Base-by-base conservation (phyloP, 805 yeast genomes). In the Saccharomycopsis selenospora region DNA sequence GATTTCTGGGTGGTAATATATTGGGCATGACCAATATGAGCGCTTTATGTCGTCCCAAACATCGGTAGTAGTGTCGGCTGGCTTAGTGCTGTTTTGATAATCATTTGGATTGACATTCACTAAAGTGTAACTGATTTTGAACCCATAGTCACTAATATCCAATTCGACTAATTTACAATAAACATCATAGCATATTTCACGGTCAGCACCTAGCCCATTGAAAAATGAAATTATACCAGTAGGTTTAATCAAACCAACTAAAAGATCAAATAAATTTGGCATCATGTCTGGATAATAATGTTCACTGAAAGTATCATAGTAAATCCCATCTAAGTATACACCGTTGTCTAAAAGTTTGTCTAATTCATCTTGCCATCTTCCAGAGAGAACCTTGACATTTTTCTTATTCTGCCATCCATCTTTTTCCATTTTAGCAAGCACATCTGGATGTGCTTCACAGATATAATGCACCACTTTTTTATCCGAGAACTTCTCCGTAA, bases 401-500 rank as follows among this genome's bases (percentile, higher is more conserved):
- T 75, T 68, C 58, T 77, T 83, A 2, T 80, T 81, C 61, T 75
- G 79, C 97, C 97, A 91, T 0, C 96, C 96, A 57, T 84, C 90
- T 2, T 62, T 58, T 22, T 29, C 26, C 72, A 90, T 66, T 57
- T 85, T 81, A 1, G 64, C 62, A 28, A 91, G 66, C 8, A 90
- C 98, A 56, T 86, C 95, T 1, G 97, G 96, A 61, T 90, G 98
- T 0, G 97, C 96, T 63, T 90, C 98, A 51, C 87, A 81, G 38
- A 90, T 91, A 63, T 87, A 90, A 62, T 90, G 98, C 53, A 72
- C 75, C 2, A 77, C 69, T 20, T 90, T 91, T 3, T 17, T 25
- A 22, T 29, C 13, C 11, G 52, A 30, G 14, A 45, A n/a, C 10
- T 22, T 43, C n/a, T 60, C 60, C n/a, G 48, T 46, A 11, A 61